Percentiles rank a stretch among this genome's conserved stretches.
Evolutionary conservation across 192 early-diverging fungal species (phyloP).

Genomic region (Coemansia sp.): DNA sequence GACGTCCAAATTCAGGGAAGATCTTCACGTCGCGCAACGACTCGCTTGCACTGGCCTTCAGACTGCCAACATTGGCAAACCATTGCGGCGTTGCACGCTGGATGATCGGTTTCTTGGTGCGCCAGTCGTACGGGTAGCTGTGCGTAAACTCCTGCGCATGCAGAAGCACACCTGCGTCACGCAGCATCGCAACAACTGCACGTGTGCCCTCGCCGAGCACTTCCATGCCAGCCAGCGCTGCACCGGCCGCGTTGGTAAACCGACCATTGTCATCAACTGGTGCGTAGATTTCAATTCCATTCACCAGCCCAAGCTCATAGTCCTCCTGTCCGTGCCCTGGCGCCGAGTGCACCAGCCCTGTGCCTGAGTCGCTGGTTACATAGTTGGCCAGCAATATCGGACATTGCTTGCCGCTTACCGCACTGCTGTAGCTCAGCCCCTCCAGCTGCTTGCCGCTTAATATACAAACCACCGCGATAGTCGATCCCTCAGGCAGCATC

Average conservation of each 20-base stretch:
- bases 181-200: conserved; percentile 59
- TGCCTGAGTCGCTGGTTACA: conserved; percentile 71
- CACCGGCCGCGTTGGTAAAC: conserved; percentile 67
- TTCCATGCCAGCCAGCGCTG: conserved; percentile 59
- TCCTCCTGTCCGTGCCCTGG: conserved; percentile 85
- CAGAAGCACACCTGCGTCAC: conserved; percentile 44
- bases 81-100: conserved; percentile 78
- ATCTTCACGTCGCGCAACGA: conserved; percentile 58
- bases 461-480: neutral
- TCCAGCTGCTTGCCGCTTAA: conserved; percentile 55
- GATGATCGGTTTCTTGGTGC: conserved; percentile 78
- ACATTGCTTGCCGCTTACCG: conserved; percentile 48
- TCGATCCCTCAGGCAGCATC: conserved; percentile 17
- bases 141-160: conserved; percentile 59
- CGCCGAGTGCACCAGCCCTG: conserved; percentile 79
- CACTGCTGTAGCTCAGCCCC: conserved; percentile 60
- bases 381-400: conserved; percentile 65
- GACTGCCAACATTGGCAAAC: conserved; percentile 71
- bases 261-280: conserved; percentile 72
- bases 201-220: conserved; percentile 62
- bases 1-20: conserved; percentile 61
- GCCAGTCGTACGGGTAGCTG: conserved; percentile 85
- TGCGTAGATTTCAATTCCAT: conserved; percentile 62
- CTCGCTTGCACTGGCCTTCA: conserved; percentile 62
- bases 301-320: conserved; percentile 62